These are phyloP conservation scores for Hymenoscyphus fraxineus DNA, from an alignment of 2,329 filamentous ascomycete genomes.

Conservation along the genomic window DNA sequence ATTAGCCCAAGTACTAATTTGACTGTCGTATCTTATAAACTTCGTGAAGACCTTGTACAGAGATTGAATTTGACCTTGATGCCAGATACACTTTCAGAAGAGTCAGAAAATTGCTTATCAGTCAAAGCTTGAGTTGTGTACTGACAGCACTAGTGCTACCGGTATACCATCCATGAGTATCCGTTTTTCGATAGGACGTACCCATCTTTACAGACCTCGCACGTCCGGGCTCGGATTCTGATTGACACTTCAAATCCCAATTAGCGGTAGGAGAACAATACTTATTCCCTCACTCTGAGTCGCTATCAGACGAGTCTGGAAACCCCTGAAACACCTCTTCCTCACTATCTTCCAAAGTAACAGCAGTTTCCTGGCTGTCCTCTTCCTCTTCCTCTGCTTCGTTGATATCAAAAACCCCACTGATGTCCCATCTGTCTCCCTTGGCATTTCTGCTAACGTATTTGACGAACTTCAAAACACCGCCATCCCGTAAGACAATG, in stretches of 20 bases:
- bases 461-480: slow-evolving; percentile 89
- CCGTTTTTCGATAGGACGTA: neutral
- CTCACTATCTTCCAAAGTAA: slow-evolving; percentile 39
- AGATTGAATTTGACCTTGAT: neutral
- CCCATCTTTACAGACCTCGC: neutral
- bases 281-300: slow-evolving; percentile 24
- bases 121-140: neutral
- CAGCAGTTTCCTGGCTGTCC: slow-evolving; percentile 37
- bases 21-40: neutral
- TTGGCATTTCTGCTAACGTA: slow-evolving; percentile 80
- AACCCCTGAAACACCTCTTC: slow-evolving; percentile 59
- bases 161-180: neutral
- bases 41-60: neutral
- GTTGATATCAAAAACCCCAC: slow-evolving; percentile 71
- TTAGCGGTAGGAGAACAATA: neutral
- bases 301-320: slow-evolving; percentile 38
- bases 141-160: neutral
- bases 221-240: neutral
- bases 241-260: neutral
- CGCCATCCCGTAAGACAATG: slow-evolving; percentile 82
- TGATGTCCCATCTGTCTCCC: slow-evolving; percentile 91
- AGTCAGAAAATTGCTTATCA: neutral
- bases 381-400: slow-evolving; percentile 42
- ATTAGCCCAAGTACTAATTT: neutral
- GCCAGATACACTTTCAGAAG: neutral